phyloP scores from a whole-genome alignment of 2,329 filamentous ascomycete genomes.

The Phialophora macrospora region DNA sequence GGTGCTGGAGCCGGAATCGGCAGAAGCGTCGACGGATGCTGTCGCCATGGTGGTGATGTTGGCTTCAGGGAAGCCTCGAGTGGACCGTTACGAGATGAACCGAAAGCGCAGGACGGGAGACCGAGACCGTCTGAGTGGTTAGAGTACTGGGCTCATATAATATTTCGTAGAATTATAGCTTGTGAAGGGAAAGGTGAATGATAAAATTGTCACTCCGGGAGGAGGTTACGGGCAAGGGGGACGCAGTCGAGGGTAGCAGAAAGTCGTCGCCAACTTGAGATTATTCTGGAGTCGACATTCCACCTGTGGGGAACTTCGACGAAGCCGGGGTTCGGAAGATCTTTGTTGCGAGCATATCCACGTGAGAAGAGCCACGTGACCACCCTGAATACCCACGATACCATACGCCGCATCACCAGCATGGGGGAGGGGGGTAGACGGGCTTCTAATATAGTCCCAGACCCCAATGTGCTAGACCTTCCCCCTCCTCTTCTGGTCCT shows the following conservation, averaged over 20 bases:
- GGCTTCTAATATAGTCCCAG: no score
- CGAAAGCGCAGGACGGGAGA: slow-evolving; percentile 30
- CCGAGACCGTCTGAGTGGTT: slow-evolving; percentile 23
- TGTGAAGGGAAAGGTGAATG: not conserved
- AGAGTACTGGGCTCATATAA: slow-evolving; percentile 29
- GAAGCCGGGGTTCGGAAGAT: not conserved
- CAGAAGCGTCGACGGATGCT: slow-evolving; percentile 30
- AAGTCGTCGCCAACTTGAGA: slow-evolving; percentile 6
- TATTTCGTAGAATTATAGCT: not conserved
- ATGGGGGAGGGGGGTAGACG: no score
- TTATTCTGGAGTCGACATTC: slow-evolving; percentile 7
- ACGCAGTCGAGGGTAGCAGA: not conserved
- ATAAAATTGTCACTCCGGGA: slow-evolving; percentile 7
- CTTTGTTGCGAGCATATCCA: not conserved
- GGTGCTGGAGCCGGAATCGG: slow-evolving; percentile 38
- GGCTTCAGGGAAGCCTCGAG: slow-evolving; percentile 36
- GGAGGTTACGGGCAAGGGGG: not conserved
- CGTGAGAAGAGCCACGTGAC: not conserved
- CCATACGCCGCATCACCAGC: no score
- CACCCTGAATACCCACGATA: no score
- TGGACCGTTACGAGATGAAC: slow-evolving; percentile 31
- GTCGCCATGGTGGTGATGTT: slow-evolving; percentile 30
- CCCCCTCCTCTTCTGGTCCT: slow-evolving; percentile 14
- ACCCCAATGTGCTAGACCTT: not conserved
- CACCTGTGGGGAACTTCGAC: slow-evolving; percentile 3